These are phyloP conservation scores for Penicillium maclennaniae DNA, from an alignment of 495 filamentous ascomycete species.

Conservation along the genomic window DNA sequence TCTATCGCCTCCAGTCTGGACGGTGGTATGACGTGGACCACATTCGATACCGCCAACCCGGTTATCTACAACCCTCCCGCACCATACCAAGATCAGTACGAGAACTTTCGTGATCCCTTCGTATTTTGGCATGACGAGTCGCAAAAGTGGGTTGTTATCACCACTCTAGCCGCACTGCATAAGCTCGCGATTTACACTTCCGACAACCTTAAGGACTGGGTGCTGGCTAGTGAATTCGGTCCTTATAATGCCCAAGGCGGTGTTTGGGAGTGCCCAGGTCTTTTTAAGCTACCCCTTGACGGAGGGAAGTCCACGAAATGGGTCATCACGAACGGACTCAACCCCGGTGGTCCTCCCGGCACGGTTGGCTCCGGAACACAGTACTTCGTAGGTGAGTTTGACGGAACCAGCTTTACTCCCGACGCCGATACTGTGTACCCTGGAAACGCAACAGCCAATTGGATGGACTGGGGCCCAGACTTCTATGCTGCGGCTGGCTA, in stretches of 20 bases:
- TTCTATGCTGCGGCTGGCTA: slow-evolving; percentile 56
- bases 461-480: slow-evolving; percentile 55
- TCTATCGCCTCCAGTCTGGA: slow-evolving; percentile 55
- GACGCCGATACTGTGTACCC: slow-evolving; percentile 16
- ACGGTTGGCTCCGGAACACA: slow-evolving; percentile 39
- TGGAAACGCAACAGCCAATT: slow-evolving; percentile 20
- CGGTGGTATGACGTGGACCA: slow-evolving; percentile 50
- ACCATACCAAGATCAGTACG: slow-evolving; percentile 26
- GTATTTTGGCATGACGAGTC: slow-evolving; percentile 49
- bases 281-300: slow-evolving; percentile 35
- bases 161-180: slow-evolving; percentile 47
- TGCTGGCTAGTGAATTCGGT: slow-evolving; percentile 52
- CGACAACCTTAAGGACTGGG: slow-evolving; percentile 50
- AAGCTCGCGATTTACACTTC: slow-evolving; percentile 54
- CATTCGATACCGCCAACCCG: slow-evolving; percentile 48
- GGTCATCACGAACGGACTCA: slow-evolving; percentile 48
- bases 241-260: slow-evolving; percentile 49
- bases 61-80: slow-evolving; percentile 43
- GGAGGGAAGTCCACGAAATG: slow-evolving; percentile 39
- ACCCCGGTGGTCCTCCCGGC: slow-evolving; percentile 55
- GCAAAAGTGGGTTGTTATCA: slow-evolving; percentile 48
- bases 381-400: slow-evolving; percentile 36
- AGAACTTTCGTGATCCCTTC: slow-evolving; percentile 57
- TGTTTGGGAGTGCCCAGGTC: slow-evolving; percentile 56
- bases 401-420: slow-evolving; percentile 33